These are phyloP conservation scores for Hemisphaericaspora xylofermentans DNA, from an alignment of 1,139 yeast genomes.

Conservation along the genomic window DNA sequence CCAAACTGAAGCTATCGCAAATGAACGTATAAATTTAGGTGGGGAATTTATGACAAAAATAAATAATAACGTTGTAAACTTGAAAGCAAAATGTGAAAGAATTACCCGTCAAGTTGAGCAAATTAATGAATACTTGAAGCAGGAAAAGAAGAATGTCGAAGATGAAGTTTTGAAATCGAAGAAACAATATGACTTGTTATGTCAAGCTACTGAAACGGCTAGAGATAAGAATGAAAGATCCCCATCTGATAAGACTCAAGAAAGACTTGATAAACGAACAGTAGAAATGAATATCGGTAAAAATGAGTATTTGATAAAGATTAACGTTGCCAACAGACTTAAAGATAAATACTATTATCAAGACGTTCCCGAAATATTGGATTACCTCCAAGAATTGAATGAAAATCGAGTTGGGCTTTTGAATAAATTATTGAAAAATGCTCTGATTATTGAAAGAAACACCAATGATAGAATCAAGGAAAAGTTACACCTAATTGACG, in stretches of 20 bases:
- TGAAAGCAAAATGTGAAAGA: slow-evolving; percentile 54
- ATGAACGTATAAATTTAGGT: slow-evolving; percentile 62
- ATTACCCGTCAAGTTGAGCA: slow-evolving; percentile 56
- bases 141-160: slow-evolving; percentile 60
- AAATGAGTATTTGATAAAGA: slow-evolving; percentile 75
- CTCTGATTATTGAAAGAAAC: slow-evolving; percentile 62
- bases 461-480: slow-evolving; percentile 53
- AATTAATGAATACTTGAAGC: slow-evolving; percentile 56
- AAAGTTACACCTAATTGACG: slow-evolving; percentile 52
- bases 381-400: slow-evolving; percentile 80
- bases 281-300: slow-evolving; percentile 83
- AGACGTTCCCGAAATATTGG: slow-evolving; percentile 89
- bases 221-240: slow-evolving; percentile 69
- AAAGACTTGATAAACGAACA: slow-evolving; percentile 61
- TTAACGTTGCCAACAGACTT: slow-evolving; percentile 82
- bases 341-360: slow-evolving; percentile 93
- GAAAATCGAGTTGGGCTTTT: slow-evolving; percentile 74
- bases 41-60: slow-evolving; percentile 61
- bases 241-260: slow-evolving; percentile 56
- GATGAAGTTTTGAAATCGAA: slow-evolving; percentile 72
- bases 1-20: slow-evolving; percentile 80
- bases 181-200: slow-evolving; percentile 71
- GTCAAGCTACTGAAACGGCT: slow-evolving; percentile 77
- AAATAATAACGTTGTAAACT: slow-evolving; percentile 58
- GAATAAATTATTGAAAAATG: slow-evolving; percentile 68